phyloP scores from a whole-genome alignment of 148 eudicot species.

The Vaccinium myrtillus region DNA sequence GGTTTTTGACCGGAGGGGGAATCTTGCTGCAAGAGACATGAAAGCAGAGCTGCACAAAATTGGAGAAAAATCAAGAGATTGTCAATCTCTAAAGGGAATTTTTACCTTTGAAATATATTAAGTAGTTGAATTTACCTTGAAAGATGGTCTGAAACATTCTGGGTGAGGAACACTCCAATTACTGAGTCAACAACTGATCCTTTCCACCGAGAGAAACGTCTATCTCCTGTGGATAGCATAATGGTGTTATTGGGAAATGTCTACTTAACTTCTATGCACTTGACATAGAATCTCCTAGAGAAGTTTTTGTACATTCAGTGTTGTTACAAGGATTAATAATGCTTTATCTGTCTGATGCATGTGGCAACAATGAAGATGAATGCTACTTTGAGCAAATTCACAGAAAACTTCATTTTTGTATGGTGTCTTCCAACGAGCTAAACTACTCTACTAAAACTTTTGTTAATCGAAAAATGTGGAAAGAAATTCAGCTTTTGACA shows the following conservation, averaged over 20 bases:
- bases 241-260: background rate
- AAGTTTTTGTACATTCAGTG: background rate
- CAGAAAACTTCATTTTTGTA: background rate
- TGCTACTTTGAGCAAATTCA: background rate
- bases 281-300: slow-evolving; percentile 4
- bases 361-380: background rate
- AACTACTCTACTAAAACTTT: background rate
- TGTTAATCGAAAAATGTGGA: background rate
- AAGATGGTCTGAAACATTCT: slow-evolving; percentile 64
- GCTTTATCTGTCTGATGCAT: background rate
- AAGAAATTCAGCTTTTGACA: background rate
- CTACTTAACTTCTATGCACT: slow-evolving; percentile 15
- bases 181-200: slow-evolving; percentile 71
- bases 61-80: slow-evolving; percentile 1
- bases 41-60: slow-evolving; percentile 57
- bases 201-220: slow-evolving; percentile 62
- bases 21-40: slow-evolving; percentile 54
- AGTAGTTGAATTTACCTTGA: slow-evolving; percentile 40
- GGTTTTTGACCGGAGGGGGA: slow-evolving; percentile 33
- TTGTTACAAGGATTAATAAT: background rate
- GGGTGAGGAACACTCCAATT: slow-evolving; percentile 64
- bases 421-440: background rate
- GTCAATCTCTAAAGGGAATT: background rate
- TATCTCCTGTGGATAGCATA: slow-evolving; percentile 38
- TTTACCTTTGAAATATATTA: background rate